A percentile compares a stretch with the other conserved stretches of the same genome.
Evolutionary conservation across 2,329 filamentous ascomycete species (phyloP).

Genomic region (Claviceps quebecensis): DNA sequence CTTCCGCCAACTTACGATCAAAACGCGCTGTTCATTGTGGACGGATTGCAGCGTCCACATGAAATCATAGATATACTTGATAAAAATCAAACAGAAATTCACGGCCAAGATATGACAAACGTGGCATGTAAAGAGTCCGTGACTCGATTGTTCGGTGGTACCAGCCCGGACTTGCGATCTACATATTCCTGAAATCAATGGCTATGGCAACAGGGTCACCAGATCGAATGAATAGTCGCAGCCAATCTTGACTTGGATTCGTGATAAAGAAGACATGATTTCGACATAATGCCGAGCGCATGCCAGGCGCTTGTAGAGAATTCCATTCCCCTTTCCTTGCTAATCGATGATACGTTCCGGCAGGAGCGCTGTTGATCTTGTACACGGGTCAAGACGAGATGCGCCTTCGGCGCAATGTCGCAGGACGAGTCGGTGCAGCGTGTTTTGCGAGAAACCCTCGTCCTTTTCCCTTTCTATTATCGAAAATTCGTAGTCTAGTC

Average conservation of each 20-base stretch:
- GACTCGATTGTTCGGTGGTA: no score
- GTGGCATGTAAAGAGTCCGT: background rate
- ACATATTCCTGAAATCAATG: background rate
- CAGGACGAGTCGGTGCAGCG: background rate
- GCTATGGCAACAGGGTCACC: background rate
- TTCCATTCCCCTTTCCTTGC: background rate
- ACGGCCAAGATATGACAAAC: background rate
- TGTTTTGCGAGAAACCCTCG: background rate
- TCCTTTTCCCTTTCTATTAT: background rate
- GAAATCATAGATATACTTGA: background rate
- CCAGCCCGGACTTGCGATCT: no score
- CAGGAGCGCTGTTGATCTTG: slow-evolving; percentile 5
- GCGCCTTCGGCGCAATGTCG: background rate
- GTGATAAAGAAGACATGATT: background rate
- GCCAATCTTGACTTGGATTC: background rate
- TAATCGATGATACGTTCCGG: background rate
- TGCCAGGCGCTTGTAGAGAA: background rate
- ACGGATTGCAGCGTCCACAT: background rate
- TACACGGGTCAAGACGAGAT: slow-evolving; percentile 3
- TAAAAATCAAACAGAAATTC: background rate
- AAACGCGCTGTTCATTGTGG: background rate
- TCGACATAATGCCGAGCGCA: background rate
- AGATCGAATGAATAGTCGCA: background rate
- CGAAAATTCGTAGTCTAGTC: slow-evolving; percentile 25
- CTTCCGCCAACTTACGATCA: slow-evolving; percentile 4